Conservation (phyloP, 352 stramenopile genomes). For the Phytophthora foliorum region DNA sequence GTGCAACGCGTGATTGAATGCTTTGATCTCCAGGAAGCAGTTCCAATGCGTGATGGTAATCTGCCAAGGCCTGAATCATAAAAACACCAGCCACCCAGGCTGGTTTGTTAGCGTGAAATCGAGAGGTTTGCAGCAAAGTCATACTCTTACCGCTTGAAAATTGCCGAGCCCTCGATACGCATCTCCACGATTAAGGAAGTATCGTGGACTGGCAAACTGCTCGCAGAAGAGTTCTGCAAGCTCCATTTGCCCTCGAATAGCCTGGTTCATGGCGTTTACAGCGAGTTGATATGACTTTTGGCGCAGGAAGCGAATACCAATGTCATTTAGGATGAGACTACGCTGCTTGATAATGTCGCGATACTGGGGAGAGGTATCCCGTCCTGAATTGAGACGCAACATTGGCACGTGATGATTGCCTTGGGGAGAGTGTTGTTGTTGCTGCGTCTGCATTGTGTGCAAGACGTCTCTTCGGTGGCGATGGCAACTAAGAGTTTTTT, state of each 20-base stretch:
- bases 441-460: constrained; percentile 19
- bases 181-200: constrained; percentile 78
- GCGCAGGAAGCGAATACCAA: constrained; percentile 62
- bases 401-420: constrained; percentile 27
- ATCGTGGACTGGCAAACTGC: constrained; percentile 55
- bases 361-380: constrained; percentile 63
- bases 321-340: constrained; percentile 82
- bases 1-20: constrained; percentile 66
- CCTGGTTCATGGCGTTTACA: constrained; percentile 86
- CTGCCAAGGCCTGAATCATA: constrained; percentile 63
- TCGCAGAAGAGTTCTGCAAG: constrained; percentile 59
- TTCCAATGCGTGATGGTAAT: constrained; percentile 82
- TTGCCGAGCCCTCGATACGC: constrained; percentile 78
- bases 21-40: constrained; percentile 58
- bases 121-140: not conserved
- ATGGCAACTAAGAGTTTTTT: constrained; percentile 69
- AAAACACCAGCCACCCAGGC: not conserved
- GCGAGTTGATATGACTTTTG: constrained; percentile 75
- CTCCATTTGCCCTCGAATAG: constrained; percentile 67
- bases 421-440: constrained; percentile 6
- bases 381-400: constrained; percentile 16
- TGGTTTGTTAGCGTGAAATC: not conserved
- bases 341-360: constrained; percentile 75
- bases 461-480: constrained; percentile 30
- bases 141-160: constrained; percentile 64